Base-by-base conservation (phyloP, 768 basidiomycete genomes). In the Rhodosporidiobolus sp. region DNA sequence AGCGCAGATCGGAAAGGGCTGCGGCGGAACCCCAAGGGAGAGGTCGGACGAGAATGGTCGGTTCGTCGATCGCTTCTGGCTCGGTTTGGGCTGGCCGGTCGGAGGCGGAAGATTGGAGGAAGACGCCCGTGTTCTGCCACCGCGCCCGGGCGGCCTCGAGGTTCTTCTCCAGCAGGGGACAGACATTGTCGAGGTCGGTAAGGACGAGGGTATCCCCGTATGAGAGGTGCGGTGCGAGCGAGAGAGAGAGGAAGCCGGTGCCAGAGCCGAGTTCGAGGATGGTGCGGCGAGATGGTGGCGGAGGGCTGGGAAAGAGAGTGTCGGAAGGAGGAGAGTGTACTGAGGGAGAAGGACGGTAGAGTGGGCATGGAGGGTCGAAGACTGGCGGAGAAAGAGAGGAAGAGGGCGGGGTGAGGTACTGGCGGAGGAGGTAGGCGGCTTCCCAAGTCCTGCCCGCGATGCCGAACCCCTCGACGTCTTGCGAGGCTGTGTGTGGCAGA, bases 221-320 rank as follows among this genome's bases (percentile, higher is more conserved):
- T 1, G 67, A 45, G 28, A 90, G 83, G 48, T 85, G 67, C 5
- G 83, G 77, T 59, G 87, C 86, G 22, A 86, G 77, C 11, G 81
- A 79, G 30, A 84, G 80, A 17, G 82, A 86, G 19, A 90, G 86
- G 63, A 88, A 82, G 30, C 91, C 88, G 28, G 87, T 85, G 4
- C 93, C 91, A 19, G 91, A 89, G 19, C 92, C 92, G 9, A 94
- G 85, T 81, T 94, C 92, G 63, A 95, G 79, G 22, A 88, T 75
- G 10, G 65, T 70, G 3, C 72, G 63, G 22, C 72, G 67, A 3
- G 48, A 56, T 0, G 56, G 1, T 84, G 19, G 80, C 79, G 26
- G 84, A 79, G 22, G 82, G 86, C 14, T 16, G 80, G 79, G n/a
- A 84, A 79, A 19, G 82, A 86, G 16, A 89, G 86, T 62, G 89